Percentiles rank a stretch among this genome's conserved stretches.
phyloP scores from a whole-genome alignment of 176 grass and related monocot species.

The Raddia distichophylla region DNA sequence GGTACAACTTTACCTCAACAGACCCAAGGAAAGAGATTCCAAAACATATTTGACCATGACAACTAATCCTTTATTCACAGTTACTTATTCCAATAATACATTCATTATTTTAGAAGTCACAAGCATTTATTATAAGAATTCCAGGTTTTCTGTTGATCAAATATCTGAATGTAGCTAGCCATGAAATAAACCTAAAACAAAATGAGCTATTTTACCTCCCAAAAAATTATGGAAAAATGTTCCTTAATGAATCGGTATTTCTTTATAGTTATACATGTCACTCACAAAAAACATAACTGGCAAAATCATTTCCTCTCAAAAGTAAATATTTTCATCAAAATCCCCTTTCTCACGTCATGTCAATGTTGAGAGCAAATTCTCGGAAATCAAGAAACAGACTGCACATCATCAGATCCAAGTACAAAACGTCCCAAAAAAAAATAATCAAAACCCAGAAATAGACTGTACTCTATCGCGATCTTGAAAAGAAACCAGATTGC shows the following conservation, averaged over 20 bases:
- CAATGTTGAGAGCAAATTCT: constrained; percentile 20
- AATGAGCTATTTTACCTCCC: not conserved
- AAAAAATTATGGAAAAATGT: not conserved
- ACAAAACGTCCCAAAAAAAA: no score
- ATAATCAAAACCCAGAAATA: constrained; percentile 25
- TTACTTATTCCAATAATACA: constrained; percentile 24
- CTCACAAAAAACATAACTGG: constrained; percentile 25
- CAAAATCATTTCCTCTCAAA: not conserved
- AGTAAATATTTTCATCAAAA: not conserved
- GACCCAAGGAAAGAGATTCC: constrained; percentile 22
- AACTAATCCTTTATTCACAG: constrained; percentile 35
- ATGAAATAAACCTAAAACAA: not conserved
- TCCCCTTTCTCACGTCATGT: constrained; percentile 6
- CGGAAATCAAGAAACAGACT: constrained; percentile 13
- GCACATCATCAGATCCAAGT: constrained; percentile 29
- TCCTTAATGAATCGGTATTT: not conserved
- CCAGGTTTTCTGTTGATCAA: constrained; percentile 1
- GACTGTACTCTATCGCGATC: not conserved
- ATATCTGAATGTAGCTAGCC: constrained; percentile 17
- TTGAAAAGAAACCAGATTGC: constrained; percentile 5
- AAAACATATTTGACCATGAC: constrained; percentile 20
- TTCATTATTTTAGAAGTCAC: not conserved
- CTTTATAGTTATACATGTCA: not conserved
- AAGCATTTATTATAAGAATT: constrained; percentile 27
- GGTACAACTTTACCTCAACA: constrained; percentile 22